Percentiles rank a stretch among this genome's conserved stretches.
Conservation (phyloP, 352 stramenopile species). For the Globisporangium polare region DNA sequence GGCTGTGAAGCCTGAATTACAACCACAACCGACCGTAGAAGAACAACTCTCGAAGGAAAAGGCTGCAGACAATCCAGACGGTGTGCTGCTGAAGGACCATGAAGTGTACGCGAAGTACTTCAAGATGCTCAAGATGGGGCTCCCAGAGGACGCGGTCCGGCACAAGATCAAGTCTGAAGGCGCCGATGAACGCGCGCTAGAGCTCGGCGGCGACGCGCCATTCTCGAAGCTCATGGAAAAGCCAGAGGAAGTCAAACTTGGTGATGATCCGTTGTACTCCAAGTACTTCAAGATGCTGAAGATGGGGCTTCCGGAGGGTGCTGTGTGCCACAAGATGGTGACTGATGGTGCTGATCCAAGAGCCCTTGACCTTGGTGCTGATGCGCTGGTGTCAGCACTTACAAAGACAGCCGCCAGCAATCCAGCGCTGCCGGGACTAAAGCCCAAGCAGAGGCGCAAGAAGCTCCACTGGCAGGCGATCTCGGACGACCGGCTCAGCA, state of each 20-base stretch:
- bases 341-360: conserved; percentile 41
- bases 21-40: conserved; percentile 1
- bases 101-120: conserved; percentile 82
- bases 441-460: conserved; percentile 52
- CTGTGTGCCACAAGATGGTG: conserved; percentile 83
- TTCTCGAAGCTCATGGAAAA: conserved; percentile 33
- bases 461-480: conserved; percentile 90
- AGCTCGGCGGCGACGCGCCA: conserved; percentile 42
- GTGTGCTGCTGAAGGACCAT: conserved; percentile 45
- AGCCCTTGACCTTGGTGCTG: conserved; percentile 61
- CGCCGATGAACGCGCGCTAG: conserved; percentile 48
- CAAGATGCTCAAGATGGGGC: conserved; percentile 91
- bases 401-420: conserved; percentile 6
- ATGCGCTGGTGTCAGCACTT: conserved; percentile 49
- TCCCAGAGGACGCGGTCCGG: conserved; percentile 75
- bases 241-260: conserved; percentile 24
- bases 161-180: conserved; percentile 79
- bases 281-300: conserved; percentile 95
- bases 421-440: neutral
- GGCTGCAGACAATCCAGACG: neutral
- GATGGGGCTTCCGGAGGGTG: conserved; percentile 82
- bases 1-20: conserved; percentile 6
- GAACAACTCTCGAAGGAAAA: neutral
- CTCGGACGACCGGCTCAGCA: conserved; percentile 75
- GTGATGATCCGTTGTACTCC: conserved; percentile 56